Conservation (phyloP, 2,329 filamentous ascomycete genomes). For the Epichloe sibirici region DNA sequence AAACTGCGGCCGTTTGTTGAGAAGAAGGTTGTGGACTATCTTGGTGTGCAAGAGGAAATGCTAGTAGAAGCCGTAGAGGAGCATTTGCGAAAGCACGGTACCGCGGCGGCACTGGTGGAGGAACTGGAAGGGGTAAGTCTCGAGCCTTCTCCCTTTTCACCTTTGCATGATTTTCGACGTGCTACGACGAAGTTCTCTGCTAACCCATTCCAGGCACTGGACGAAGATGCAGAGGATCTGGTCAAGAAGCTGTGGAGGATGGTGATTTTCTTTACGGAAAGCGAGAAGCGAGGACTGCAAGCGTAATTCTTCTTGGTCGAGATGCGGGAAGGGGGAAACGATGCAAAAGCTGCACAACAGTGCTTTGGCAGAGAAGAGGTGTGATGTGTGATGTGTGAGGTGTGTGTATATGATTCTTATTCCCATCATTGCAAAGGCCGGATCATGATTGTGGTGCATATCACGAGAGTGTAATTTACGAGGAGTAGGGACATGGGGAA, state of each 20-base stretch:
- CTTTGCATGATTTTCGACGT: background rate
- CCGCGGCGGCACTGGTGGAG: constrained; percentile 69
- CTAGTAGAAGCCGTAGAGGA: constrained; percentile 87
- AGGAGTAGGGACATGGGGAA: background rate
- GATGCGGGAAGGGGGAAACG: background rate
- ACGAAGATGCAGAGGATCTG: constrained; percentile 86
- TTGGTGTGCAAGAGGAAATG: constrained; percentile 93
- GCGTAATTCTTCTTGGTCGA: constrained; percentile 2
- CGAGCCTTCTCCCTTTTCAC: background rate
- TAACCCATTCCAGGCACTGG: constrained; percentile 52
- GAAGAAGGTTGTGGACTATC: constrained; percentile 94
- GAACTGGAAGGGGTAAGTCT: constrained; percentile 67
- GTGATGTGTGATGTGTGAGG: background rate
- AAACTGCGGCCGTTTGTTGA: constrained; percentile 91
- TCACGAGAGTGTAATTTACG: background rate
- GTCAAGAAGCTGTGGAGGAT: constrained; percentile 98
- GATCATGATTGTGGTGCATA: background rate
- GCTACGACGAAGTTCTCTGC: constrained; percentile 2
- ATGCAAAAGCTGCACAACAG: background rate
- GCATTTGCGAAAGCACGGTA: constrained; percentile 63
- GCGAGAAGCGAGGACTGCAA: constrained; percentile 77
- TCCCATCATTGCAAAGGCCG: background rate
- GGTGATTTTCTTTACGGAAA: constrained; percentile 95
- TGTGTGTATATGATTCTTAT: background rate
- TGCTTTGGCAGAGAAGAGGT: background rate